These are phyloP conservation scores for Populus hybrid DNA, from an alignment of 441 rosid genomes.

Conservation along the genomic window DNA sequence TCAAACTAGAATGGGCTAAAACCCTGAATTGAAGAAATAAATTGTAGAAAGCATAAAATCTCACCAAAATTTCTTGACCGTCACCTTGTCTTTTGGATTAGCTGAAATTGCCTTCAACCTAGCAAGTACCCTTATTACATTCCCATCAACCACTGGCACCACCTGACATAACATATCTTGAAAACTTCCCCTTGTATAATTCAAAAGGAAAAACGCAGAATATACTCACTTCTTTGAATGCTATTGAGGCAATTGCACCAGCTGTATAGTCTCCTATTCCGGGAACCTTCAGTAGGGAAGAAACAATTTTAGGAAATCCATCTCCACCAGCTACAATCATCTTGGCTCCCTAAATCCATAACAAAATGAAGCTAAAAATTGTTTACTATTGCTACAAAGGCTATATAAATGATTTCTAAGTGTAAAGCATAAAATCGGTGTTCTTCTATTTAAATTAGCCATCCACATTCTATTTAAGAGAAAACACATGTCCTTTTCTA, in stretches of 20 bases:
- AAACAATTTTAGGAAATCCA: constrained; percentile 61
- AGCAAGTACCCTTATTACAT: constrained; percentile 81
- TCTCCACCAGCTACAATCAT: constrained; percentile 58
- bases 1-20: not conserved
- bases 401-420: not conserved
- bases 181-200: constrained; percentile 1
- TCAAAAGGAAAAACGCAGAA: constrained; percentile 18
- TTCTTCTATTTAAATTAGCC: too few species aligned
- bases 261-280: constrained; percentile 97
- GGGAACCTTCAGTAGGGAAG: constrained; percentile 62
- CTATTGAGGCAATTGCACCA: constrained; percentile 94
- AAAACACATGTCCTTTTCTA: not conserved
- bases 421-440: not conserved
- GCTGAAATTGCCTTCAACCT: constrained; percentile 70
- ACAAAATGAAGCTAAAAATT: constrained; percentile 9
- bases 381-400: not conserved
- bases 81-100: constrained; percentile 68
- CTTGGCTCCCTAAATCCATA: constrained; percentile 67
- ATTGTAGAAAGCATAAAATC: constrained; percentile 20
- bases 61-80: constrained; percentile 72
- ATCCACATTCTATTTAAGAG: not conserved
- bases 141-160: constrained; percentile 92
- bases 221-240: constrained; percentile 61
- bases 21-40: not conserved
- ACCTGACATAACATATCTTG: constrained; percentile 44